Base-by-base conservation (phyloP, 129 eudicot genomes). In the Escallonia rubra region DNA sequence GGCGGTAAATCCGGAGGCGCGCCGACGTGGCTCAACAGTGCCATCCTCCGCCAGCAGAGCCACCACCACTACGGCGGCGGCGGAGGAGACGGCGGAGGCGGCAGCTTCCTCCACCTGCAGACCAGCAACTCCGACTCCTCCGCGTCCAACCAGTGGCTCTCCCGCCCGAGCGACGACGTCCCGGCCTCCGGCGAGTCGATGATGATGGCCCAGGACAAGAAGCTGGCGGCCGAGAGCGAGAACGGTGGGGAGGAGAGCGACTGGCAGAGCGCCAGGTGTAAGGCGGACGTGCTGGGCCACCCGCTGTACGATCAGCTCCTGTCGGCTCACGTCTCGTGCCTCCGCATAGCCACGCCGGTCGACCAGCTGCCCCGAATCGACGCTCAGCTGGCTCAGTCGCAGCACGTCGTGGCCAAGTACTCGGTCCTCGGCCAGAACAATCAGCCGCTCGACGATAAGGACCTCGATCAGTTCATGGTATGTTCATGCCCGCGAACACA, bases 401-500 rank as follows among this genome's bases (percentile, higher is more conserved):
- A 83, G 12, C 82, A 87, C 48, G 89, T 85, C 10, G 76, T 90
- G 55, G 81, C 79, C 10, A 87, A 87, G 78, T 90, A 87, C 72
- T 82, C 89, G 51, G 86, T 75, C 57, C 78, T 77, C 34, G 87
- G 77, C 0, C 81, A 77, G 6, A 72, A 74, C 57, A 84, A 71
- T 48, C 96, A 72, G 70, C 83, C 83, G 63, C 80, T 82, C 14
- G 91, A 87, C 70, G 89, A 90, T 52, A 90, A 87, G 64, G 97
- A 90, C 61, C 97, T 90, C 54, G 89, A 90, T 78, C 87, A 90
- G 34, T 90, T 90, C 78, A 84, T 90, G 97, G 97, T 90, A 82
- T 46, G 2, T 5, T 46, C 50, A 0, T 23, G 34, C 34, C 34
- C 1, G 34, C 16, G 3, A 46, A 45, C 15, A 45, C n/a, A n/a